Evolutionary conservation across 2,329 filamentous ascomycete genomes (phyloP).

Genomic region (Pyrenochaeta sp.): DNA sequence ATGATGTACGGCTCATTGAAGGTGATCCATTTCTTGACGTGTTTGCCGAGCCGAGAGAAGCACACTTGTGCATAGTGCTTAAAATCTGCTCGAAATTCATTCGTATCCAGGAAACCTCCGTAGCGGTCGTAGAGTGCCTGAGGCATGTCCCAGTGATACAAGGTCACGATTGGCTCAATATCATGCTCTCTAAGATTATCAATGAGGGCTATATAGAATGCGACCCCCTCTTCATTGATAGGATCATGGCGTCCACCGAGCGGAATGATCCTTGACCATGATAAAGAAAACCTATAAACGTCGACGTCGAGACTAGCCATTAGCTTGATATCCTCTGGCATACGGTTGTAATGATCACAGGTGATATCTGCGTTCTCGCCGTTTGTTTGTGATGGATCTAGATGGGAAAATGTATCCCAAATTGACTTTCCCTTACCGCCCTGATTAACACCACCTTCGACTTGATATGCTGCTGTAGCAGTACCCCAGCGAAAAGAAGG

Average conservation of each 20-base stretch:
- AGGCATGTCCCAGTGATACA: slow-evolving; percentile 26
- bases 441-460: slow-evolving; percentile 53
- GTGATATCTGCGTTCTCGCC: slow-evolving; percentile 51
- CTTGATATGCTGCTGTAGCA: slow-evolving; percentile 55
- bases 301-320: slow-evolving; percentile 19
- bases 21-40: slow-evolving; percentile 52
- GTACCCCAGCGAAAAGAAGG: slow-evolving; percentile 53
- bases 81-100: slow-evolving; percentile 35
- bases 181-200: slow-evolving; percentile 17
- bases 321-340: slow-evolving; percentile 53
- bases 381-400: slow-evolving; percentile 72
- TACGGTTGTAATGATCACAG: slow-evolving; percentile 50
- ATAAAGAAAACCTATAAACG: slow-evolving; percentile 23
- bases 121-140: slow-evolving; percentile 18
- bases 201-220: slow-evolving; percentile 19
- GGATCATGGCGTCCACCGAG: slow-evolving; percentile 17
- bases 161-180: slow-evolving; percentile 22
- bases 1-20: slow-evolving; percentile 59
- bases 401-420: slow-evolving; percentile 54
- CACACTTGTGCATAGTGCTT: slow-evolving; percentile 50
- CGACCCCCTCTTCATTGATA: slow-evolving; percentile 20
- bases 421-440: slow-evolving; percentile 55
- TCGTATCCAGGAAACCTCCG: slow-evolving; percentile 24
- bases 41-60: slow-evolving; percentile 49
- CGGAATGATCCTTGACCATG: slow-evolving; percentile 24